Conservation (phyloP, 495 filamentous ascomycete species). For the Hyaloscypha bicolor region DNA sequence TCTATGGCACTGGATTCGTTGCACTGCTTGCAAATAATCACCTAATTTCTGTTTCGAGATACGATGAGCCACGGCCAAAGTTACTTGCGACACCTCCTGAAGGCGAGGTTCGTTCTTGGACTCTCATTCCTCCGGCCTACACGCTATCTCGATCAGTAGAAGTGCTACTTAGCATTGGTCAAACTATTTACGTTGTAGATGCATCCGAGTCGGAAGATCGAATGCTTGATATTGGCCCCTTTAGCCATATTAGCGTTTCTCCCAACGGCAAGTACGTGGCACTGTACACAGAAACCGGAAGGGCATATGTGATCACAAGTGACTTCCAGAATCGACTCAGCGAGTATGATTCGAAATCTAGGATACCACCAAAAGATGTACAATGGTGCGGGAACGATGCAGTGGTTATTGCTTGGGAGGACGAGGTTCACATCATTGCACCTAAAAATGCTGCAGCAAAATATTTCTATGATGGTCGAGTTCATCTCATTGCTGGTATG, state of each 20-base stretch:
- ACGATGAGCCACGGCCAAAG: constrained; percentile 88
- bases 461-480: constrained; percentile 87
- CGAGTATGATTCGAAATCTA: constrained; percentile 87
- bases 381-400: constrained; percentile 97
- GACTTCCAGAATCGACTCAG: constrained; percentile 91
- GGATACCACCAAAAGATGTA: constrained; percentile 82
- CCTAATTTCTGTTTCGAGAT: constrained; percentile 82
- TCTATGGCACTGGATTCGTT: constrained; percentile 90
- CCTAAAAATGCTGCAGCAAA: constrained; percentile 77
- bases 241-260: constrained; percentile 85
- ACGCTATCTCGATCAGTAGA: constrained; percentile 95
- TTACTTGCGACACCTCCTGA: constrained; percentile 76
- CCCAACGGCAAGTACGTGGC: constrained; percentile 88
- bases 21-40: constrained; percentile 90
- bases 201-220: constrained; percentile 88
- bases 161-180: constrained; percentile 81
- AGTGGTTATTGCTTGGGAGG: constrained; percentile 93
- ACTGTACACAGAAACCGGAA: constrained; percentile 82
- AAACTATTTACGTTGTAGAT: constrained; percentile 86
- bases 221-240: constrained; percentile 86
- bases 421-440: constrained; percentile 95
- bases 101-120: constrained; percentile 84
- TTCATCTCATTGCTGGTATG: constrained; percentile 85
- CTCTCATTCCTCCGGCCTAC: constrained; percentile 82
- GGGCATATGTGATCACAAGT: constrained; percentile 89